Percentiles rank a stretch among this genome's conserved stretches.
These are phyloP conservation scores for Aureobasidium pullulans DNA, from an alignment of 2,329 filamentous ascomycete genomes.

Conservation along the genomic window DNA sequence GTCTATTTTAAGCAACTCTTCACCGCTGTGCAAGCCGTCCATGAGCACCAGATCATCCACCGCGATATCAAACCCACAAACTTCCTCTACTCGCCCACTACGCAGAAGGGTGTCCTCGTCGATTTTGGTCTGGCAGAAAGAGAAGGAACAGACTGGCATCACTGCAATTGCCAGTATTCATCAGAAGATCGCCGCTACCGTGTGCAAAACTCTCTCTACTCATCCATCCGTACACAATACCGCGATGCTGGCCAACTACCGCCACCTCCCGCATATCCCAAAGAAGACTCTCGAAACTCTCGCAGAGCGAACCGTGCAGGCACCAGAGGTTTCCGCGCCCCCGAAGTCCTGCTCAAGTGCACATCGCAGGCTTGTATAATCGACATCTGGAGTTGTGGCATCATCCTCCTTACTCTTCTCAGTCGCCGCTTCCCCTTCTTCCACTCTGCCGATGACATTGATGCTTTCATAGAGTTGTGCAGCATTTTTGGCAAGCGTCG, in stretches of 20 bases:
- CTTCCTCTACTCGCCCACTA: slow-evolving; percentile 81
- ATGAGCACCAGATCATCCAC: slow-evolving; percentile 78
- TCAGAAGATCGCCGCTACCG: slow-evolving; percentile 52
- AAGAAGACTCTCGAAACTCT: slow-evolving; percentile 79
- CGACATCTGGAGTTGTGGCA: slow-evolving; percentile 93
- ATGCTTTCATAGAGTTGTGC: slow-evolving; percentile 94
- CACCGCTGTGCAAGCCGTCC: slow-evolving; percentile 74
- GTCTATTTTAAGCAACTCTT: slow-evolving; percentile 87
- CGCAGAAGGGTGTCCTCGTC: slow-evolving; percentile 82
- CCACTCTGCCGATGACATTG: slow-evolving; percentile 96
- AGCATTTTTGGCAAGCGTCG: slow-evolving; percentile 82
- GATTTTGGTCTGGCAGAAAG: slow-evolving; percentile 94
- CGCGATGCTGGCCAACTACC: slow-evolving; percentile 21
- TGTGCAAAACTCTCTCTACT: slow-evolving; percentile 52
- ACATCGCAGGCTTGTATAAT: slow-evolving; percentile 87
- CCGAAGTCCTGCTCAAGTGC: slow-evolving; percentile 95
- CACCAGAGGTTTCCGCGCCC: slow-evolving; percentile 89
- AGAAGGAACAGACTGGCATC: slow-evolving; percentile 62
- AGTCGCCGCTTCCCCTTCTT: slow-evolving; percentile 95
- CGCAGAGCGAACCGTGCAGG: slow-evolving; percentile 89
- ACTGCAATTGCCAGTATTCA: slow-evolving; percentile 71
- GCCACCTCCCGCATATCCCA: slow-evolving; percentile 63
- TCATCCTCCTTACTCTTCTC: slow-evolving; percentile 93
- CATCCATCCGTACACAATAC: slow-evolving; percentile 21
- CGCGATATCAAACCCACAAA: slow-evolving; percentile 97